These are phyloP conservation scores for Cardiospermum halicacabum DNA, from an alignment of 345 rosid genomes.

Conservation along the genomic window DNA sequence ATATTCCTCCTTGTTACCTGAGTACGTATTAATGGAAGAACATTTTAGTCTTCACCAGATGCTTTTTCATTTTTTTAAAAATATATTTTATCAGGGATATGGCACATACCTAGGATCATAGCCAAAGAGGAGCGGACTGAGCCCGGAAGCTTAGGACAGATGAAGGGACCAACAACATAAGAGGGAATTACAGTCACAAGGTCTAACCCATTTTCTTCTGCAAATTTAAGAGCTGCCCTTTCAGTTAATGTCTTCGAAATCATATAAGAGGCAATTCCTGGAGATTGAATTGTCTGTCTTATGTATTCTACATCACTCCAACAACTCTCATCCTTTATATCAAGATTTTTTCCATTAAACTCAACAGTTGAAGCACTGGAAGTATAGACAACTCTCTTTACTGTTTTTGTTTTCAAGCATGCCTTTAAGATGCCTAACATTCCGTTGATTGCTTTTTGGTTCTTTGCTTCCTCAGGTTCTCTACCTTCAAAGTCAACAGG, in stretches of 20 bases:
- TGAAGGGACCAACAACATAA: slow-evolving; percentile 35
- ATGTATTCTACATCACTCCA: slow-evolving; percentile 12
- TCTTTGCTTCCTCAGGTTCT: slow-evolving; percentile 25
- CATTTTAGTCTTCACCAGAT: not conserved
- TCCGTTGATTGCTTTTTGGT: slow-evolving; percentile 37
- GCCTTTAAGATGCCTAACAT: slow-evolving; percentile 45
- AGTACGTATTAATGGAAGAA: not conserved
- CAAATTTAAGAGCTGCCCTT: slow-evolving; percentile 30
- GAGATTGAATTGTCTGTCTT: not conserved
- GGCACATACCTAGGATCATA: slow-evolving; percentile 23
- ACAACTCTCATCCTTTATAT: not conserved
- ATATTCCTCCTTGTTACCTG: slow-evolving; percentile 7
- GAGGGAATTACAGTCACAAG: slow-evolving; percentile 35
- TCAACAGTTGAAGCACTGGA: slow-evolving; percentile 31
- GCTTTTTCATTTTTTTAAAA: not conserved
- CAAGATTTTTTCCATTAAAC: not conserved
- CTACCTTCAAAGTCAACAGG: slow-evolving; percentile 32
- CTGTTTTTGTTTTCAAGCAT: slow-evolving; percentile 45
- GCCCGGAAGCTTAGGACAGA: slow-evolving; percentile 34
- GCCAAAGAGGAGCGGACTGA: slow-evolving; percentile 18
- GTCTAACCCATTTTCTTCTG: slow-evolving; percentile 28
- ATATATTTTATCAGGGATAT: not conserved
- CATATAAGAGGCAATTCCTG: not conserved
- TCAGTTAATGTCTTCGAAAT: slow-evolving; percentile 34
- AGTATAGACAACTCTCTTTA: slow-evolving; percentile 59